These are phyloP conservation scores for Fusarium paranaense DNA, from an alignment of 2,329 filamentous ascomycete species.

Conservation along the genomic window DNA sequence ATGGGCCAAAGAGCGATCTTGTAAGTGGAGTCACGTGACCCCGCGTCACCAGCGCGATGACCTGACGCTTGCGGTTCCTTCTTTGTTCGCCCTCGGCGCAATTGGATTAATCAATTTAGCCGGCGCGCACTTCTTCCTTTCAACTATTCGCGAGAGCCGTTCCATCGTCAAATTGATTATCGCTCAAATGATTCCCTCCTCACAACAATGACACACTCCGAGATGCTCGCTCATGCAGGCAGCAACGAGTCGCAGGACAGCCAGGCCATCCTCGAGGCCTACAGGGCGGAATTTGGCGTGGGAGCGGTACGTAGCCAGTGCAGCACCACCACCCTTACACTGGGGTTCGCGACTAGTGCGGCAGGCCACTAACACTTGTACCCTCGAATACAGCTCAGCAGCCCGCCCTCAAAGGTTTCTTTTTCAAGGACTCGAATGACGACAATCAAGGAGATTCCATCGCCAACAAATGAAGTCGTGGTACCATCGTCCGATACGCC, in stretches of 20 bases:
- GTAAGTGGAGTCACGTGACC: neutral
- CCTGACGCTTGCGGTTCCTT: neutral
- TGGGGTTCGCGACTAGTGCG: constrained; percentile 16
- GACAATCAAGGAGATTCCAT: constrained; percentile 7
- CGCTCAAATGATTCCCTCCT: constrained; percentile 28
- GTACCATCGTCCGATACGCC: constrained; percentile 18
- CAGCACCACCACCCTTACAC: constrained; percentile 16
- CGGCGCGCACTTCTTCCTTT: neutral
- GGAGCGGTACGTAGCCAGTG: constrained; percentile 53
- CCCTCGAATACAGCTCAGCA: constrained; percentile 28
- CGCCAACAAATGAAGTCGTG: constrained; percentile 13
- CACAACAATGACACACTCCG: constrained; percentile 45
- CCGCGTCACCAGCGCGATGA: neutral
- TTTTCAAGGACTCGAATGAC: constrained; percentile 6
- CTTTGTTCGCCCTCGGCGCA: neutral
- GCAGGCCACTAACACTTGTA: constrained; percentile 30
- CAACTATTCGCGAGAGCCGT: neutral
- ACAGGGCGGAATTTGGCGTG: constrained; percentile 54
- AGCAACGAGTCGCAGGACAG: constrained; percentile 58
- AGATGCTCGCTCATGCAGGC: constrained; percentile 47
- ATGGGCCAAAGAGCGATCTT: neutral
- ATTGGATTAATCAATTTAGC: neutral
- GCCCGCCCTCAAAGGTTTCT: constrained; percentile 21
- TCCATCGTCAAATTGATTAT: neutral
- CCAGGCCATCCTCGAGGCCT: constrained; percentile 54